Base-by-base conservation (phyloP, 1,284 basidiomycete genomes). In the Sutorius eximius region DNA sequence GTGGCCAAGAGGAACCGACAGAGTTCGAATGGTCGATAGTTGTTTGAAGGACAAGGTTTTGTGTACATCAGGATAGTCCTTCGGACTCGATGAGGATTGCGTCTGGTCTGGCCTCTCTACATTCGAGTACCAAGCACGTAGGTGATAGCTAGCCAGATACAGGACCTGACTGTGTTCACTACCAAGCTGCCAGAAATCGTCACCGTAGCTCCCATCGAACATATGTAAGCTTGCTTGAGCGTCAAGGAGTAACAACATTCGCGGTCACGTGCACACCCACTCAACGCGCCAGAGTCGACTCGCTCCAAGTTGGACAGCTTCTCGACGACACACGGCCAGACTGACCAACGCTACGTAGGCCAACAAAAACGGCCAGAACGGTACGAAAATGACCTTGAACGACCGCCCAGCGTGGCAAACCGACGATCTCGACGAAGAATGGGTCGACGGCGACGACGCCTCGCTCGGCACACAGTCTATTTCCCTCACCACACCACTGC, bases 351-450 rank as follows among this genome's bases (percentile, higher is more conserved):
- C 22, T 13, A n/a, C 20, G 7, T 5, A 48, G 18, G 11, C 12
- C 29, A 49, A 7, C 11, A 18, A 49, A 32, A 47, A 38, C 49
- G 30, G 5, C 34, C 13, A 33, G 32, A 27, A 34, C 37, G 37
- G 29, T 24, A 27, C 16, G 11, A 42, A 5, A 45, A 65, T 71
- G 56, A 34, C 62, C 41, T 41, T 51, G 20, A 36, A 54, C 34
- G 52, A 55, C 51, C 73, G 74, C 22, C 88, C 88, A 29, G 88
- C 78, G 55, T 91, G 89, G 88, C 85, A 88, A 67, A 91, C 87
- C 2, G 85, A 87, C 49, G 89, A 90, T 66, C 78, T 91, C 5
- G 82, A 81, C 54, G 88, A 91, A 61, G 89, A 90, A 75, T 91
- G 89, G 88, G 75, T 87, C 52, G 88, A 90, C 45, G 70, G 77